A percentile compares a stretch with the other conserved stretches of the same genome.
These are phyloP conservation scores for Pseudomassariella vexata DNA, from an alignment of 2,329 filamentous ascomycete genomes.

Conservation along the genomic window DNA sequence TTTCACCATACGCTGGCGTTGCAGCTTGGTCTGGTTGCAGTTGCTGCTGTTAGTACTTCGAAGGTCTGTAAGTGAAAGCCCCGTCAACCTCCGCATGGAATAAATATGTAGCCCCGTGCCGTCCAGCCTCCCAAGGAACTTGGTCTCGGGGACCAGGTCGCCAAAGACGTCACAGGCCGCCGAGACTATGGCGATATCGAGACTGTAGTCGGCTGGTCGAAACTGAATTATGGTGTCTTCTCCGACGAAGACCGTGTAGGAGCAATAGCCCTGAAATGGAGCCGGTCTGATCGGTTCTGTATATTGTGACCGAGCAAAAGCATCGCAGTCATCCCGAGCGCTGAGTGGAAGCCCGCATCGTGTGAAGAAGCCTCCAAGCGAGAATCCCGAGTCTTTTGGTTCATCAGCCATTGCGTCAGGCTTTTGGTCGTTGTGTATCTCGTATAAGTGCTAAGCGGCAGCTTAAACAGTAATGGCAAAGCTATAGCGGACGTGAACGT, in stretches of 20 bases:
- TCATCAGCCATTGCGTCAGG: constrained; percentile 17
- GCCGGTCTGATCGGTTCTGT: constrained; percentile 25
- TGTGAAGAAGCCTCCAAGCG: constrained; percentile 20
- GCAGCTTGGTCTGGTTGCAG: constrained; percentile 4
- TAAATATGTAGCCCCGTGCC: constrained; percentile 30
- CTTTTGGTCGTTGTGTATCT: too few species aligned
- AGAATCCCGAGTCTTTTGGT: constrained; percentile 19
- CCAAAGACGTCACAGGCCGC: constrained; percentile 34
- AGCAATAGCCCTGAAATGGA: constrained; percentile 44
- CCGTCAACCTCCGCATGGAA: constrained; percentile 33
- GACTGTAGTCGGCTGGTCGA: constrained; percentile 33
- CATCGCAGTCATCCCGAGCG: constrained; percentile 23
- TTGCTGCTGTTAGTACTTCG: constrained; percentile 9
- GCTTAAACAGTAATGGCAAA: too few species aligned
- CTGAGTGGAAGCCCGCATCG: constrained; percentile 18
- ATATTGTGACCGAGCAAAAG: constrained; percentile 26
- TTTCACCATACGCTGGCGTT: constrained; percentile 27
- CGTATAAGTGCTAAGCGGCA: too few species aligned
- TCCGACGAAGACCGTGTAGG: constrained; percentile 39
- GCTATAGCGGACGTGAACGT: too few species aligned
- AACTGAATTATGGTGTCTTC: constrained; percentile 40
- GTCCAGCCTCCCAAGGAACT: constrained; percentile 28
- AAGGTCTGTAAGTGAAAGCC: constrained; percentile 31
- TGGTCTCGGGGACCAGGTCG: constrained; percentile 33
- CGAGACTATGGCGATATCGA: constrained; percentile 31